Evolutionary conservation across 139 green algal species (phyloP), one percentile per base, ranked within the genome.

Genomic region (Chloropicon primus): DNA sequence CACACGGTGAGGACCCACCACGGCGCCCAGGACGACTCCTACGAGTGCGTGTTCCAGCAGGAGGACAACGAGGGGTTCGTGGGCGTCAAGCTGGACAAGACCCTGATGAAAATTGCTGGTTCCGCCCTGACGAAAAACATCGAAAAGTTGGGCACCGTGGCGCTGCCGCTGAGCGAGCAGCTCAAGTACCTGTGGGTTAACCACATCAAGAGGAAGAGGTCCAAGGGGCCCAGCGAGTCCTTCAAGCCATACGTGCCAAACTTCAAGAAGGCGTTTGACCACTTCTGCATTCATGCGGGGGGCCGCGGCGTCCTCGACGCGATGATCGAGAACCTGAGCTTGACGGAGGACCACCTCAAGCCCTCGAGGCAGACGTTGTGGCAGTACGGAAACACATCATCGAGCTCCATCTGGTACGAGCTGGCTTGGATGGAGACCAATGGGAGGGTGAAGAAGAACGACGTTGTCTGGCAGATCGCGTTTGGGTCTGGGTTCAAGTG

Each of bases 401-500:
- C n/a, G 21, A 72, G 25, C 27, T 94, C 89, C 29, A 88, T 96
- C 71, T 80, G 76, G 76, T 80, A 80, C 62, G 54, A 75, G 76
- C 76, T 78, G 75, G 82, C 84, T 0, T 96, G 89, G 83, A 88
- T 93, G 10, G 92, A 97, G 83, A 76, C 80, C 22, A 3, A 23
- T 5, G 78, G 17, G 28, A 21, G 28, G 21, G 25, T 80, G 53
- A 80, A 76, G 76, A 25, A 22, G 22, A 54, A 54, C n/a, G 76
- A 80, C 62, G 71, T 84, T 27, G 85, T 97, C 10, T 96, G 92
- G 92, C 93, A 97, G 89, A 87, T 97, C 62, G 92, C 83, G 72
- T 97, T 97, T 84, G 93, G 93, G 77, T 90, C 81, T n/a, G 93
- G 93, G 74, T 97, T 97, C 87, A 97, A 97, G 89, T 96, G 91